Evolutionary conservation across 106 monocot species (phyloP), one percentile per base, ranked within the genome.

Genomic region (Narthecium ossifragum): DNA sequence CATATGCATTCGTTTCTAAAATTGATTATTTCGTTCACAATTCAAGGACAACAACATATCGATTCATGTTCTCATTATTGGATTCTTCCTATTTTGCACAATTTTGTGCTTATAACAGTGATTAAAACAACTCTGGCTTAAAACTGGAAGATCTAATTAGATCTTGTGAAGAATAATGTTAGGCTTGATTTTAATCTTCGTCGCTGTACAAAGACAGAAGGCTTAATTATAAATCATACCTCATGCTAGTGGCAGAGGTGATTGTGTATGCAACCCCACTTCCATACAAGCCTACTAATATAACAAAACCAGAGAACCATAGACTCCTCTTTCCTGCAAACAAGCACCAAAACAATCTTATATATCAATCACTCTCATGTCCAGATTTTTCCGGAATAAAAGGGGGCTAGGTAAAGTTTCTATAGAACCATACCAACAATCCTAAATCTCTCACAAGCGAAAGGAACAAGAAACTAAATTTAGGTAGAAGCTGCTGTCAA

Each of bases 311-410:
- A 45, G 45, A 61, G 9, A 61, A 17, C 61, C 61, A 61, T 27
- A 24, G 13, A 21, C 45, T 61, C 46, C 29, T 61, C 46, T 61
- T 38, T n/a, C 61, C 61, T 61, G 17, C 40, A 46, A 43, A 43
- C n/a, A n/a, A n/a, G n/a, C n/a, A n/a, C n/a, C n/a, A n/a, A n/a
- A 54, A 11, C 15, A 54, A 29, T 31, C 18, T 11, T 54, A 13
- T 30, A 14, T 30, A 30, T 49, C 17, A 49, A 49, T 49, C 5
- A 49, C 21, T 49, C 23, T 49, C 21, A 1, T 49, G 20, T 49
- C 5, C 3, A 8, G 23, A 49, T 1, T 6, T n/a, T 49, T 36
- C 36, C 10, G n/a, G n/a, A n/a, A n/a, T n/a, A n/a, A n/a, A n/a
- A n/a, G n/a, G n/a, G n/a, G n/a, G n/a, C n/a, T n/a, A n/a, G n/a